These are phyloP conservation scores for Pythium pectinolyticum DNA, from an alignment of 352 stramenopile species.

Conservation along the genomic window DNA sequence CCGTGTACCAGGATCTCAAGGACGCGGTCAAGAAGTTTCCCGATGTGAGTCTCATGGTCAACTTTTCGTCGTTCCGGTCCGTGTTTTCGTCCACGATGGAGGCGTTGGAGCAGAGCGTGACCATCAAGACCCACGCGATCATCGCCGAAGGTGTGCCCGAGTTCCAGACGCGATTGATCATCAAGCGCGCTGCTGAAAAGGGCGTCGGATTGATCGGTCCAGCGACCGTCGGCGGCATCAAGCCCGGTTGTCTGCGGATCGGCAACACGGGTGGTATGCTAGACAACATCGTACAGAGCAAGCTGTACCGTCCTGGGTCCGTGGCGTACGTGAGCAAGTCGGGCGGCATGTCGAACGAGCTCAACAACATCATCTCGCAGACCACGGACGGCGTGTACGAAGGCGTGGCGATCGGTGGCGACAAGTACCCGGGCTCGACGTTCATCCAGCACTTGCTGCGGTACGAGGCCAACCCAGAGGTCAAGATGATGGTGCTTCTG, in stretches of 20 bases:
- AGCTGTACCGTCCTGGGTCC: constrained; percentile 94
- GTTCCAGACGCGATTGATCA: constrained; percentile 93
- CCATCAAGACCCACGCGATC: constrained; percentile 96
- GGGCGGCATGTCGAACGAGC: constrained; percentile 97
- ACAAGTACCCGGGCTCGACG: constrained; percentile 95
- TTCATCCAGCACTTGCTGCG: constrained; percentile 97
- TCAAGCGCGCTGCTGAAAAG: constrained; percentile 90
- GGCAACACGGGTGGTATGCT: constrained; percentile 98
- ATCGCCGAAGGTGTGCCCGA: constrained; percentile 97
- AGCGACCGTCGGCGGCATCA: constrained; percentile 96
- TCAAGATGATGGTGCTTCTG: constrained; percentile 97
- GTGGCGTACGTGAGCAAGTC: constrained; percentile 97
- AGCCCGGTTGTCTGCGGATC: constrained; percentile 96
- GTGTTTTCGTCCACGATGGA: constrained; percentile 96
- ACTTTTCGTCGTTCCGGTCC: constrained; percentile 97
- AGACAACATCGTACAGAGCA: constrained; percentile 98
- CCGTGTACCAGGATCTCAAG: constrained; percentile 90
- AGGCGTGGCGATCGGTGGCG: constrained; percentile 91
- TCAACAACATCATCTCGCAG: constrained; percentile 98
- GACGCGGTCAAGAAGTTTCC: constrained; percentile 92
- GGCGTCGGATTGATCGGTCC: constrained; percentile 95
- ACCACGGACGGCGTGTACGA: constrained; percentile 97
- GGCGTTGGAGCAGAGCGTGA: constrained; percentile 90
- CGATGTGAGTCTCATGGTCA: constrained; percentile 94
- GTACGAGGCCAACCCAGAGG: constrained; percentile 94